A percentile compares a stretch with the other conserved stretches of the same genome.
These are phyloP conservation scores for Boletus rufocinnamomeus DNA, from an alignment of 768 basidiomycete genomes.

Conservation along the genomic window DNA sequence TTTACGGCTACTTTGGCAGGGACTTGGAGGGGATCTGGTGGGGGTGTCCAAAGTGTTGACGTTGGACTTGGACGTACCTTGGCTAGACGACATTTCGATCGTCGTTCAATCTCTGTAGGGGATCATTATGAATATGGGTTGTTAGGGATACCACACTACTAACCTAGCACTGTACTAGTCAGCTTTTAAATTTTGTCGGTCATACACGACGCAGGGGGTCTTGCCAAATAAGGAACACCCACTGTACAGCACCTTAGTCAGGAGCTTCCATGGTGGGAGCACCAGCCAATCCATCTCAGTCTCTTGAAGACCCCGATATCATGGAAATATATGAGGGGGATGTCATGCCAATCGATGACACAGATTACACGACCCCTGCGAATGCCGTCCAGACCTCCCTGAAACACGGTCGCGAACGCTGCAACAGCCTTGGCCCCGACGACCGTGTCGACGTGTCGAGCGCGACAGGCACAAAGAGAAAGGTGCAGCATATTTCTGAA, in stretches of 20 bases:
- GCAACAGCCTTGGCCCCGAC: slow-evolving; percentile 14
- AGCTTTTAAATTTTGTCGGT: no score
- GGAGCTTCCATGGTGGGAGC: slow-evolving; percentile 4
- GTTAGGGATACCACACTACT: slow-evolving; percentile 1
- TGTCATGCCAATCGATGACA: slow-evolving; percentile 11
- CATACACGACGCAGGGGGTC: neutral
- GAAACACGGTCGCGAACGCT: slow-evolving; percentile 39
- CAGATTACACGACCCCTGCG: slow-evolving; percentile 10
- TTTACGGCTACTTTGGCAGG: slow-evolving; percentile 54
- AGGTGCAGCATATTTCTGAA: slow-evolving; percentile 19
- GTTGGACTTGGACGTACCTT: slow-evolving; percentile 62
- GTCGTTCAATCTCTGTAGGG: slow-evolving; percentile 57
- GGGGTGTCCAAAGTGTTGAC: slow-evolving; percentile 61
- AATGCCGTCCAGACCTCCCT: slow-evolving; percentile 37
- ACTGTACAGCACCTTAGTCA: slow-evolving; percentile 1
- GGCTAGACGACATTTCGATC: slow-evolving; percentile 71
- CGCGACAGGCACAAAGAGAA: slow-evolving; percentile 21
- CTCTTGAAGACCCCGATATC: slow-evolving; percentile 31
- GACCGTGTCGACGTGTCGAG: slow-evolving; percentile 2
- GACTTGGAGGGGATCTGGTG: slow-evolving; percentile 56
- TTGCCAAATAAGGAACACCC: slow-evolving; percentile 8
- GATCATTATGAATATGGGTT: neutral
- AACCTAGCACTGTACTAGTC: slow-evolving; percentile 9
- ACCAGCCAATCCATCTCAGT: neutral
- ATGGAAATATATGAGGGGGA: slow-evolving; percentile 29